phyloP scores from a whole-genome alignment of 2,329 filamentous ascomycete genomes.

The Zymoseptoria pseudotritici region DNA sequence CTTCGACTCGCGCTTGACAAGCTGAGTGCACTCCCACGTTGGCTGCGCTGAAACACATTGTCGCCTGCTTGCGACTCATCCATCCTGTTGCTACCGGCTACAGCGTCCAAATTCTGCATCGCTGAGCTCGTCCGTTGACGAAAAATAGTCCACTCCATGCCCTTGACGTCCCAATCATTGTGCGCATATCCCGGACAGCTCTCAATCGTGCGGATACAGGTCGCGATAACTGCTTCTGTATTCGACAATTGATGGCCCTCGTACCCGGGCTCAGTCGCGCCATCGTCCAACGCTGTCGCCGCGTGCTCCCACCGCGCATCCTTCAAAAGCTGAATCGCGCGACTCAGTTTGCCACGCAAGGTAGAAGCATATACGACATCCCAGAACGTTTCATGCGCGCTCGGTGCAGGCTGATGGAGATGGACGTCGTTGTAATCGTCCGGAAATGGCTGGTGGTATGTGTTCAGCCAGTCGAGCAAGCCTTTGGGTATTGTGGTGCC shows the following conservation, averaged over 20 bases:
- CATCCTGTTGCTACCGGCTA: conserved; percentile 64
- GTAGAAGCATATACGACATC: conserved; percentile 68
- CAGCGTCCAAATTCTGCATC: conserved; percentile 63
- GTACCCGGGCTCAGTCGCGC: conserved; percentile 60
- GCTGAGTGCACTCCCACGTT: conserved; percentile 41
- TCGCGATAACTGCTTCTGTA: conserved; percentile 60
- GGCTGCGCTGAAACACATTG: conserved; percentile 21
- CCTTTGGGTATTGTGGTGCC: conserved; percentile 56
- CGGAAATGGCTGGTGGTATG: conserved; percentile 64
- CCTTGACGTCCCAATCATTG: conserved; percentile 75
- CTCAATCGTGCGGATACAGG: conserved; percentile 62
- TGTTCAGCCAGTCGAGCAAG: conserved; percentile 74
- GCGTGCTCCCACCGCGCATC: conserved; percentile 74
- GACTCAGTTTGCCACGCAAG: conserved; percentile 65
- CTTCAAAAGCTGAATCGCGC: conserved; percentile 60
- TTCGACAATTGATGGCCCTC: conserved; percentile 68
- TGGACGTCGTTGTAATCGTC: conserved; percentile 60
- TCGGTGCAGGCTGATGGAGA: conserved; percentile 61
- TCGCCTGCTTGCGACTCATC: conserved; percentile 32
- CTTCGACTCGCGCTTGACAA: conserved; percentile 61
- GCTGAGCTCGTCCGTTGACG: conserved; percentile 60
- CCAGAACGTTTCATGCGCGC: conserved; percentile 75
- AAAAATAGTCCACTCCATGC: conserved; percentile 76
- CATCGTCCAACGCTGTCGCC: conserved; percentile 51
- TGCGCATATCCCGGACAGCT: conserved; percentile 60